Evolutionary conservation across 192 early-diverging fungal species (phyloP), one percentile per base, ranked within the genome.

Genomic region (Coemansia sp.): DNA sequence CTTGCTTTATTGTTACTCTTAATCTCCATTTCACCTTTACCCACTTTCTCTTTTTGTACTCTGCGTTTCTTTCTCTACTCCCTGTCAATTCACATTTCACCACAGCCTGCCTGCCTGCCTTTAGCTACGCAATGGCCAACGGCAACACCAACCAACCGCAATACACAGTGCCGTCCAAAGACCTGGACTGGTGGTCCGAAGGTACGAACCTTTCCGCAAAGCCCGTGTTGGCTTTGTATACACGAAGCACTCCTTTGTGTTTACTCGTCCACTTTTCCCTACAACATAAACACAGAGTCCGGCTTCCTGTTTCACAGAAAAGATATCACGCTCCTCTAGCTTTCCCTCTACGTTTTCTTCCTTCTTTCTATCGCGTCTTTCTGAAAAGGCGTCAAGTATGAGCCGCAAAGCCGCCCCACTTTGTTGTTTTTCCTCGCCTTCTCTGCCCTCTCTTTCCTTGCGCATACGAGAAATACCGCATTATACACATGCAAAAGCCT

Each of bases 121-220:
- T n/a, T n/a, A n/a, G n/a, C n/a, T 43, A 39, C 35, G 29, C 40
- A 11, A 57, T 24, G 19, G 20, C 18, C 45, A 48, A 48, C 34
- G 25, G 17, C 42, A 50, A 41, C 47, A 28, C 32, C 17, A 28
- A 18, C n/a, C 36, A 34, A 18, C n/a, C 29, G 30, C 52, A 41
- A 32, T 63, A 63, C 45, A 57, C 53, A 33, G 32, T 60, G 15
- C 72, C 72, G 38, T 64, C 72, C 40, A 75, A 75, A 62, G 64
- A 75, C 43, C 53, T 68, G 52, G 72, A 75, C 60, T 75, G 72
- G 72, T 75, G 72, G 72, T 68, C 64, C 43, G 72, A 75, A 75
- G 72, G 72, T 75, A 75, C 18, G 13, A 14, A n/a, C n/a, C n/a
- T n/a, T n/a, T n/a, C n/a, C n/a, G n/a, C n/a, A n/a, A n/a, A n/a